phyloP scores from a whole-genome alignment of 768 basidiomycete species.

The Hericium rajendrae region DNA sequence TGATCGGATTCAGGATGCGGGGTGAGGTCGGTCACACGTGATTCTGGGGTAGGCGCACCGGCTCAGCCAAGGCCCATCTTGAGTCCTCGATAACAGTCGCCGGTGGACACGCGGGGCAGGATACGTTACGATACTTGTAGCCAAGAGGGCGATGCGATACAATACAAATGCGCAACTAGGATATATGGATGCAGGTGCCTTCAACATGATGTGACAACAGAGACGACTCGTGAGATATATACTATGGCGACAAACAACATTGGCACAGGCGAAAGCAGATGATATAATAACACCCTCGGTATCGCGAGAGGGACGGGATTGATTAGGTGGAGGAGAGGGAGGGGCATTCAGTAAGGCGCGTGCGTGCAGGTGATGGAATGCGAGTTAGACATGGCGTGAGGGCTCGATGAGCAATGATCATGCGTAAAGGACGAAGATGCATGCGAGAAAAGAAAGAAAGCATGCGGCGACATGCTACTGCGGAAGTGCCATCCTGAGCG shows the following conservation, averaged over 20 bases:
- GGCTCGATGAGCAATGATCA: background rate
- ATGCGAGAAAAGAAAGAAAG: background rate
- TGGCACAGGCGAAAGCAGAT: background rate
- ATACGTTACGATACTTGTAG: too few relatives aligned
- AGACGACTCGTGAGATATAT: too few relatives aligned
- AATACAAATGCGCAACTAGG: too few relatives aligned
- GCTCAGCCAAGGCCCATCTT: too few relatives aligned
- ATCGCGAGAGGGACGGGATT: background rate
- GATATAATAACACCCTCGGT: background rate
- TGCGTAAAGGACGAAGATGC: background rate
- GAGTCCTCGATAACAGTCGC: too few relatives aligned
- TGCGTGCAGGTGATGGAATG: background rate
- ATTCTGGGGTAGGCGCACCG: too few relatives aligned
- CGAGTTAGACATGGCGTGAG: background rate
- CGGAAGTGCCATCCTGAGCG: slow-evolving; percentile 26
- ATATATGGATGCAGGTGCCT: too few relatives aligned
- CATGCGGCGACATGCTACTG: background rate
- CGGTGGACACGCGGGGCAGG: too few relatives aligned
- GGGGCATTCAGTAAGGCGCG: background rate
- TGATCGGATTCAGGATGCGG: background rate
- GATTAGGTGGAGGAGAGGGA: background rate
- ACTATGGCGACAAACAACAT: too few relatives aligned
- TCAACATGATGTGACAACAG: too few relatives aligned
- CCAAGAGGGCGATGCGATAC: too few relatives aligned
- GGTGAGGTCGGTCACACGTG: too few relatives aligned